A percentile compares a stretch with the other conserved stretches of the same genome.
Evolutionary conservation across 192 early-diverging fungal species (phyloP).

Genomic region (Coemansia sp.): DNA sequence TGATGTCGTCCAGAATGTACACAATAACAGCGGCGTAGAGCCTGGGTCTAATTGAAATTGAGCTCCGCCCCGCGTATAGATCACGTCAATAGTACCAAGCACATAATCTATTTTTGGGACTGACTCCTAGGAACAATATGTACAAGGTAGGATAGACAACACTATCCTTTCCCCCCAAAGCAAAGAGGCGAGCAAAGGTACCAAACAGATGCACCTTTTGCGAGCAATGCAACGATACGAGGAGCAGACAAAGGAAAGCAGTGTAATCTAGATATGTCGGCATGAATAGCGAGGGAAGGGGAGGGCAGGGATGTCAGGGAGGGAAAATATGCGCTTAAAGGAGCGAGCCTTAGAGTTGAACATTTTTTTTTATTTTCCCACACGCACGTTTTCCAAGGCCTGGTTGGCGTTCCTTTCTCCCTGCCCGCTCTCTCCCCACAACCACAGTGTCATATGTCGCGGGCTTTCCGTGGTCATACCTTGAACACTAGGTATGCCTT

Average conservation of each 20-base stretch:
- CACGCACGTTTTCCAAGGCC: not conserved
- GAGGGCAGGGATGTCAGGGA: not conserved
- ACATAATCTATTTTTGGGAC: conserved; percentile 5
- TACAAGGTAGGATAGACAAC: not conserved
- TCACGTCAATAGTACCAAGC: not conserved
- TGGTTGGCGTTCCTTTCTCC: not conserved
- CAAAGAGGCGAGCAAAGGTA: not conserved
- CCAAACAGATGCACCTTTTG: not conserved
- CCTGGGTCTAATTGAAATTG: not conserved
- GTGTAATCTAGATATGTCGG: not conserved
- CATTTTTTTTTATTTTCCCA: conserved; percentile 1
- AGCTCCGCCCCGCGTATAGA: not conserved
- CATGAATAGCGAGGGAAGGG: not conserved
- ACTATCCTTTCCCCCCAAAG: not conserved
- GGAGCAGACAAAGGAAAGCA: not conserved
- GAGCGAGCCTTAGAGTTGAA: not conserved
- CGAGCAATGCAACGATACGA: not conserved
- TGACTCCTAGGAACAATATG: not conserved
- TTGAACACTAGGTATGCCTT: conserved; percentile 4
- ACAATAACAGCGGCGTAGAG: not conserved
- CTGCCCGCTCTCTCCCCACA: not conserved
- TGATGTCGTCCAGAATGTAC: not conserved
- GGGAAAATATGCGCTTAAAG: not conserved
- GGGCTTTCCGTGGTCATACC: not conserved
- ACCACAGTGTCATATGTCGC: conserved; percentile 1